Evolutionary conservation across 139 green algal species (phyloP), one percentile per base, ranked within the genome.

Genomic region (Ulvella scutata): DNA sequence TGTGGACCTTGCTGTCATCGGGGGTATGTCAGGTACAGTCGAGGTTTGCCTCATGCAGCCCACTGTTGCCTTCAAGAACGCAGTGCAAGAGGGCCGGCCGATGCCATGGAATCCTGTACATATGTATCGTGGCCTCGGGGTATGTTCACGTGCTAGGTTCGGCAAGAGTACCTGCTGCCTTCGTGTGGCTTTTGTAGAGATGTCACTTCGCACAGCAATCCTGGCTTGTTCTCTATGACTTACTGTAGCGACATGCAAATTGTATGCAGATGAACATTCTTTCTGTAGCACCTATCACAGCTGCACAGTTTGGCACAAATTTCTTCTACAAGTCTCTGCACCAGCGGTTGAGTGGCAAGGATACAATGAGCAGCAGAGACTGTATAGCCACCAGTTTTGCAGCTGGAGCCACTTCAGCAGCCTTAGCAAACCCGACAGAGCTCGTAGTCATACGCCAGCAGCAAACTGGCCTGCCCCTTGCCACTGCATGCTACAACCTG

Each of bases 221-320:
- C n/a, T n/a, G n/a, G n/a, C n/a, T n/a, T n/a, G n/a, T n/a, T n/a
- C n/a, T n/a, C n/a, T n/a, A n/a, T n/a, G n/a, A n/a, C n/a, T n/a
- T n/a, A n/a, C n/a, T n/a, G n/a, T n/a, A n/a, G n/a, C n/a, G n/a
- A n/a, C n/a, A n/a, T n/a, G n/a, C n/a, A n/a, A n/a, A n/a, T n/a
- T 74, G 3, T 37, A 10, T 62, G 28, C 83, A 93, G 88, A 84
- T 96, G 61, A 96, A 94, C 78, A 79, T 89, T 31, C 76, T 86
- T 43, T 87, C 81, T 61, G 95, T 96, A 78, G 88, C 91, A 37
- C 92, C 92, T 37, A 96, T 97, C 80, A 97, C 91, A 17, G 90
- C 91, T 0, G 86, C 89, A 2, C 90, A 94, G 77, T 95, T 96
- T 81, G 91, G 89, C 4, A 84, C 88, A 36, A 67, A 67, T 29